Conservation (phyloP, 2,329 filamentous ascomycete species). For the Colletotrichum simmondsii region DNA sequence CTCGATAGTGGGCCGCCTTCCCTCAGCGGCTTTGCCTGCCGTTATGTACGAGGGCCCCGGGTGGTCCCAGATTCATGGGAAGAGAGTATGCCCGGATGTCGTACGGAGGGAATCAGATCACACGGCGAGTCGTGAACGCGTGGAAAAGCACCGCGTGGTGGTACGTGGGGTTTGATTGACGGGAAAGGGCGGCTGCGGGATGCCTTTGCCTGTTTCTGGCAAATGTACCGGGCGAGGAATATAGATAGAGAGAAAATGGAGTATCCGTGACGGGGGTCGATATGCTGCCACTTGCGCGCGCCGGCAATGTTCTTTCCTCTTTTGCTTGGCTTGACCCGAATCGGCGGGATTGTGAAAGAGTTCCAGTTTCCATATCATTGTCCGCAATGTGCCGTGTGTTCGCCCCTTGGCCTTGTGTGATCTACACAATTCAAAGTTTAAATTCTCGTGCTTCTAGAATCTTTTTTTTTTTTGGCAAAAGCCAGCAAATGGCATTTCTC, state of each 20-base stretch:
- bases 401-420: conserved; percentile 15
- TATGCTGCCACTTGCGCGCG: neutral
- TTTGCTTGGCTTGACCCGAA: neutral
- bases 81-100: no score
- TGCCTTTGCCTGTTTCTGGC: neutral
- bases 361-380: neutral
- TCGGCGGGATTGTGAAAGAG: neutral
- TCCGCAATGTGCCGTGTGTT: neutral
- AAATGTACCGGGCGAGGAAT: neutral
- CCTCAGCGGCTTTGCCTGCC: conserved; percentile 2
- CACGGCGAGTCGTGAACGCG: conserved; percentile 10
- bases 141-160: neutral
- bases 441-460: conserved; percentile 26
- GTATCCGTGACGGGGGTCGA: neutral
- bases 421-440: conserved; percentile 9
- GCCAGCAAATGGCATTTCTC: neutral
- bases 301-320: neutral
- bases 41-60: neutral
- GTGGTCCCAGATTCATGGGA: neutral
- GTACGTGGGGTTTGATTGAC: neutral
- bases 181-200: neutral
- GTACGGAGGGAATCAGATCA: neutral
- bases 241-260: neutral
- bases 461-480: no score
- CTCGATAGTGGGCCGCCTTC: neutral